Conservation (phyloP, 176 grass and related monocot genomes). For the Juncus inflexus region DNA sequence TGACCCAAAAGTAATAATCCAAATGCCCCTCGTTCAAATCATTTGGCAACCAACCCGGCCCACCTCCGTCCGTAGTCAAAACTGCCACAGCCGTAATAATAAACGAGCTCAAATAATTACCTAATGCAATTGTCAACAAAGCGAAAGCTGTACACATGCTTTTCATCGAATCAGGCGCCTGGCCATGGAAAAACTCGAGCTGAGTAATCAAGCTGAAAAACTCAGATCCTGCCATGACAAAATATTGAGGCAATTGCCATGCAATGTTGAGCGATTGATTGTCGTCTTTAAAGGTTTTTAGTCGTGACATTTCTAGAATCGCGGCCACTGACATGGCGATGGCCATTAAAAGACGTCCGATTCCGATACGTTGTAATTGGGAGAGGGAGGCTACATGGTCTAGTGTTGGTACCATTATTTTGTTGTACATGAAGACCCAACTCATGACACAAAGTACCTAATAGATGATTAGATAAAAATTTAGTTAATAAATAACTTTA, state of each 20-base stretch:
- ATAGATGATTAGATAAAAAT: too few relatives aligned
- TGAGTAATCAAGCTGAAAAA: slow-evolving; percentile 57
- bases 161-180: slow-evolving; percentile 70
- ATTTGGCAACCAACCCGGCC: slow-evolving; percentile 76
- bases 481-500: too few relatives aligned
- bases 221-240: slow-evolving; percentile 54
- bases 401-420: slow-evolving; percentile 18
- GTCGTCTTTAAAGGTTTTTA: slow-evolving; percentile 26
- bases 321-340: slow-evolving; percentile 64
- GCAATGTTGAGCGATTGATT: slow-evolving; percentile 36
- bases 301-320: slow-evolving; percentile 48
- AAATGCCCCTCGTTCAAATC: slow-evolving; percentile 43
- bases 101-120: slow-evolving; percentile 71
- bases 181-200: slow-evolving; percentile 62
- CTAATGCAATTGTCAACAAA: slow-evolving; percentile 51
- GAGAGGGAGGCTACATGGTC: slow-evolving; percentile 18
- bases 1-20: slow-evolving; percentile 45
- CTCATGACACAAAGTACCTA: slow-evolving; percentile 11
- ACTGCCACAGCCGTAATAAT: slow-evolving; percentile 45
- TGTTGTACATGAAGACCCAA: slow-evolving; percentile 33
- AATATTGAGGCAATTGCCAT: slow-evolving; percentile 81
- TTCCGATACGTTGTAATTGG: slow-evolving; percentile 61
- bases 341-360: slow-evolving; percentile 59
- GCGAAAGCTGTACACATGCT: slow-evolving; percentile 55
- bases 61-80: slow-evolving; percentile 27